Percentiles rank a stretch among this genome's conserved stretches.
Evolutionary conservation across 345 rosid species (phyloP).

Genomic region (Excoecaria agallocha): DNA sequence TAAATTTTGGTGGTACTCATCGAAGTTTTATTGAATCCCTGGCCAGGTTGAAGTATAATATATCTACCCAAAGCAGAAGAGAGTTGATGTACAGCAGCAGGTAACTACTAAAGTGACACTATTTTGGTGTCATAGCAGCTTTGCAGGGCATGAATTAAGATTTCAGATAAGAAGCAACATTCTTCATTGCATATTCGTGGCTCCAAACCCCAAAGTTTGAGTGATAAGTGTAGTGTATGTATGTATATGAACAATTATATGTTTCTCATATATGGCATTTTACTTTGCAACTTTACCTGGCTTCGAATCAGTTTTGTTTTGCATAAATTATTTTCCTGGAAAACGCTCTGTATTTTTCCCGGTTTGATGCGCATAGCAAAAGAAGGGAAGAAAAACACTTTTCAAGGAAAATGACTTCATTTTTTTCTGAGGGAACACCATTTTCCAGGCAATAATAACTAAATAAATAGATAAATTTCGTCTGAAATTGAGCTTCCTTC

Average conservation of each 20-base stretch:
- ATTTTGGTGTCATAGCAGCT: slow-evolving; percentile 21
- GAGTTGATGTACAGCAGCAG: slow-evolving; percentile 8
- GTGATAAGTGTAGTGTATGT: slow-evolving; percentile 18
- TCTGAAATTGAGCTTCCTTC: too few relatives aligned
- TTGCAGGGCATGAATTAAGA: slow-evolving; percentile 13
- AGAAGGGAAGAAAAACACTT: too few relatives aligned
- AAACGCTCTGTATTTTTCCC: neutral
- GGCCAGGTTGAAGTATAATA: slow-evolving; percentile 18
- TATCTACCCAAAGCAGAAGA: slow-evolving; percentile 16
- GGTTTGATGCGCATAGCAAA: too few relatives aligned
- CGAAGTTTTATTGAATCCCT: neutral
- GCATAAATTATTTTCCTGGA: neutral
- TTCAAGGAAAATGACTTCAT: neutral
- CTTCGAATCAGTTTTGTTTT: neutral
- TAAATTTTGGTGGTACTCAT: neutral
- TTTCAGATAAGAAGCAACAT: slow-evolving; percentile 23
- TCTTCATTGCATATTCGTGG: slow-evolving; percentile 11
- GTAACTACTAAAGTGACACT: slow-evolving; percentile 3
- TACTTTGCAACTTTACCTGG: slow-evolving; percentile 18
- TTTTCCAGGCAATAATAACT: too few relatives aligned
- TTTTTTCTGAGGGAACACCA: neutral
- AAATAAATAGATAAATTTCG: too few relatives aligned
- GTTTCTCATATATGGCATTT: slow-evolving; percentile 7
- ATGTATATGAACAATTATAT: slow-evolving; percentile 24
- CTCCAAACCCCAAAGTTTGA: slow-evolving; percentile 7